phyloP scores from a whole-genome alignment of 768 basidiomycete species.

The Trametes cinnabarina region DNA sequence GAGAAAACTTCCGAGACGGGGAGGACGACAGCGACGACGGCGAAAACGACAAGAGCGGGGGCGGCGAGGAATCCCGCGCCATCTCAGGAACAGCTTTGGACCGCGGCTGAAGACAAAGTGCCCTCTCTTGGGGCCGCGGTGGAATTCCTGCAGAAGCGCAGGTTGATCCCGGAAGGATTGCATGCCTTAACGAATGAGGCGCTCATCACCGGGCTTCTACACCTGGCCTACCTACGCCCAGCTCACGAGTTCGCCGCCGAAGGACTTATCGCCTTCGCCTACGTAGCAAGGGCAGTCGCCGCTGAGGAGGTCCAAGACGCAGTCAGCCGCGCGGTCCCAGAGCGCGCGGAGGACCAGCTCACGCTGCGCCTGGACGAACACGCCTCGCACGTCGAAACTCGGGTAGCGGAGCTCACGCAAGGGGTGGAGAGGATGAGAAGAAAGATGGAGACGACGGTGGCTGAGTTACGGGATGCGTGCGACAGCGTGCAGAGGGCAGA shows the following conservation, averaged over 20 bases:
- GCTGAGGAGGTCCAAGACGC: background rate
- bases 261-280: conserved; percentile 5
- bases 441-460: background rate
- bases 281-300: background rate
- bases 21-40: too few relatives aligned
- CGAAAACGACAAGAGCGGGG: too few relatives aligned
- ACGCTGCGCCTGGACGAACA: background rate
- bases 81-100: too few relatives aligned
- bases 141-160: background rate
- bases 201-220: conserved; percentile 4
- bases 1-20: too few relatives aligned
- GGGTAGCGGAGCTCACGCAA: background rate
- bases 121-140: background rate
- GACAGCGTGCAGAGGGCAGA: background rate
- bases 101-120: too few relatives aligned
- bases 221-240: background rate
- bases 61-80: too few relatives aligned
- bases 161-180: conserved; percentile 4
- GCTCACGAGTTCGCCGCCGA: background rate
- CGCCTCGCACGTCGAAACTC: background rate
- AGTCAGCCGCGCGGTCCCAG: background rate
- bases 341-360: conserved; percentile 4
- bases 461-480: too few relatives aligned
- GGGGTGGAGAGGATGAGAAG: background rate
- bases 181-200: background rate